Base-by-base conservation (phyloP, 1,139 yeast species). In the Yarrowia galli region DNA sequence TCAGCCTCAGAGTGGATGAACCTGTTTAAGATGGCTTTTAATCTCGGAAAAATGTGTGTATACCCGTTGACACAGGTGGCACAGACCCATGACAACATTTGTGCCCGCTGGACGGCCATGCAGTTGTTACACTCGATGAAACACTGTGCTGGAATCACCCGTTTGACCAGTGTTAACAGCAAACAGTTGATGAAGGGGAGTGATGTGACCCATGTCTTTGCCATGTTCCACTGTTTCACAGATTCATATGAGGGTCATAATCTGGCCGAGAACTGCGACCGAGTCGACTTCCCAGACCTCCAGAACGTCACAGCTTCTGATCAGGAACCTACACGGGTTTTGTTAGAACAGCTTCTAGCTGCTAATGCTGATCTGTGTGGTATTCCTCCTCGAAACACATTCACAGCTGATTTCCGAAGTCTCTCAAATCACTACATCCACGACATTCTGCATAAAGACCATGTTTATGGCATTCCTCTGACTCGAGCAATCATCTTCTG, bases 111-210 rank as follows among this genome's bases (percentile, higher is more conserved):
- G 64, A 32, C 46, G 25, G 49, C 64, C 42, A 58, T 42, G 51
- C 64, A 58, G 42, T 32, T 58, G 38, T 13, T 58, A 8, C 64
- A 58, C 10, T 43, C 64, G 7, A 58, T 58, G 64, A 58, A 58
- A 58, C 64, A 58, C 25, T 43, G 64, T 20, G 51, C 64, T 16
- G 64, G 64, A 5, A 58, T 58, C 64, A 58, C 49, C 46, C 51
- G 64, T n/a, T 32, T 58, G 49, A 38, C 64, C 23, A 15, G 38
- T 3, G 64, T 58, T 6, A 58, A 58, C 32, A 58, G 40, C 16
- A 43, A 58, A 8, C 64, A 58, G 46, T 15, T 20, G n/a, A 42
- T 58, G 64, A 28, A 42, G n/a, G 64, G 51, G 0, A 1, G 32
- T 1, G 32, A 58, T 1, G 51, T 32, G 16, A 58, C 48, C 7